A percentile compares a stretch with the other conserved stretches of the same genome.
Evolutionary conservation across 805 yeast genomes (phyloP).

Genomic region (Maudiozyma barnettii): DNA sequence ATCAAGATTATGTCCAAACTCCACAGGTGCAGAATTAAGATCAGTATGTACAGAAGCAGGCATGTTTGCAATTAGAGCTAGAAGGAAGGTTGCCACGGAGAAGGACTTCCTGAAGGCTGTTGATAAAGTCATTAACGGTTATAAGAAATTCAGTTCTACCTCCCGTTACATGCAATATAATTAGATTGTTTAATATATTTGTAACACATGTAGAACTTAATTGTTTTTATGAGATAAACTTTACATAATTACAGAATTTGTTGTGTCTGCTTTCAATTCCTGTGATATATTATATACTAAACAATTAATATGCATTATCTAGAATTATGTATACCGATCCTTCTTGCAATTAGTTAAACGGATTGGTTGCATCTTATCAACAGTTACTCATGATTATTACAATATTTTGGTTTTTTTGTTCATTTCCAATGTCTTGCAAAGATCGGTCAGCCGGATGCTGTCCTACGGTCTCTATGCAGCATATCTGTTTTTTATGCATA

Average conservation of each 20-base stretch:
- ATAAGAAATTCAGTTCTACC: slow-evolving; percentile 93
- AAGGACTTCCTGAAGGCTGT: slow-evolving; percentile 97
- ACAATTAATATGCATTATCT: no score
- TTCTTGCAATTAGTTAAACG: no score
- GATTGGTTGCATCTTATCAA: no score
- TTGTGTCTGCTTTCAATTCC: no score
- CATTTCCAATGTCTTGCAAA: no score
- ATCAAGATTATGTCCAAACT: slow-evolving; percentile 93
- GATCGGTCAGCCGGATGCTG: no score
- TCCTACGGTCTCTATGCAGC: no score
- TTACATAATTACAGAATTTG: no score
- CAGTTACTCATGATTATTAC: no score
- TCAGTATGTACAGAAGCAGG: slow-evolving; percentile 99
- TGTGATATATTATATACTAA: not conserved
- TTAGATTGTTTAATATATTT: slow-evolving; percentile 25
- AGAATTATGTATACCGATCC: no score
- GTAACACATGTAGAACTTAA: not conserved
- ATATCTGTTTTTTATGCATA: no score
- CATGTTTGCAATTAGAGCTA: slow-evolving; percentile 97
- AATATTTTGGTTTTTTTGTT: no score
- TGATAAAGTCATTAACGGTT: slow-evolving; percentile 96
- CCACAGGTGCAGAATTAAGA: slow-evolving; percentile 97
- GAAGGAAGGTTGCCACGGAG: slow-evolving; percentile 96
- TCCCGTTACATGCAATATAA: slow-evolving; percentile 98
- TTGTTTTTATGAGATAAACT: not conserved